These are phyloP conservation scores for Ophiostoma novo-ulmi DNA, from an alignment of 2,329 filamentous ascomycete species.

Conservation along the genomic window DNA sequence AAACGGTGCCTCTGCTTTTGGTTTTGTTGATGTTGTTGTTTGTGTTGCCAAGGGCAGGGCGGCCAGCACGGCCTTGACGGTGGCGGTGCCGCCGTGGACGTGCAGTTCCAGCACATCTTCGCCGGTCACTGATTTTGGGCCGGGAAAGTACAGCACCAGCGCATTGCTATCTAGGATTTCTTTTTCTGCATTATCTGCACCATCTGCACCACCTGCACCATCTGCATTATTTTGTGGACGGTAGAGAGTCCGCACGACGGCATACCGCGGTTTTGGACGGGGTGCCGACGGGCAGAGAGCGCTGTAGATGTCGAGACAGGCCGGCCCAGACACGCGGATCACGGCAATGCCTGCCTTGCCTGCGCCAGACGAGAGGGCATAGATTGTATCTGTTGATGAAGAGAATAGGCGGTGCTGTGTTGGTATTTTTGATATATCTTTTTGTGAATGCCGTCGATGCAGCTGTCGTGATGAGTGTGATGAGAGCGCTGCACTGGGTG, in stretches of 20 bases:
- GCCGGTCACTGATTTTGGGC: conserved; percentile 78
- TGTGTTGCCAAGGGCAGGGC: conserved; percentile 56
- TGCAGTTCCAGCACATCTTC: conserved; percentile 91
- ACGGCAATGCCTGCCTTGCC: conserved; percentile 88
- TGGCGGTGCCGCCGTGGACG: conserved; percentile 85
- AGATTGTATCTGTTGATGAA: conserved; percentile 60
- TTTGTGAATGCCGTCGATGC: not conserved
- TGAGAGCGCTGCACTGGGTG: not conserved
- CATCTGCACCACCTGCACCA: not conserved
- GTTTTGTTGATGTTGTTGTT: not conserved
- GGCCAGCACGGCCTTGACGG: conserved; percentile 76
- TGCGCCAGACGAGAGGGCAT: conserved; percentile 80
- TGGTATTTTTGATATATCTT: not conserved
- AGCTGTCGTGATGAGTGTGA: not conserved
- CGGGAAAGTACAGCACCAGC: conserved; percentile 75
- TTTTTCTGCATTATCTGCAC: not conserved
- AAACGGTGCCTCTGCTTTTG: not conserved
- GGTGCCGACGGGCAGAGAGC: conserved; percentile 46
- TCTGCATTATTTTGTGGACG: conserved; percentile 37
- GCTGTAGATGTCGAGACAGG: conserved; percentile 57
- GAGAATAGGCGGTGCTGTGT: not conserved
- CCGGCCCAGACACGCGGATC: conserved; percentile 76
- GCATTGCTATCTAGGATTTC: conserved; percentile 72
- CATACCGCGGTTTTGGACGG: conserved; percentile 50
- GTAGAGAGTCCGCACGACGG: conserved; percentile 69